phyloP scores from a whole-genome alignment of 2,329 filamentous ascomycete genomes.

The Lachnellula willkommii region DNA sequence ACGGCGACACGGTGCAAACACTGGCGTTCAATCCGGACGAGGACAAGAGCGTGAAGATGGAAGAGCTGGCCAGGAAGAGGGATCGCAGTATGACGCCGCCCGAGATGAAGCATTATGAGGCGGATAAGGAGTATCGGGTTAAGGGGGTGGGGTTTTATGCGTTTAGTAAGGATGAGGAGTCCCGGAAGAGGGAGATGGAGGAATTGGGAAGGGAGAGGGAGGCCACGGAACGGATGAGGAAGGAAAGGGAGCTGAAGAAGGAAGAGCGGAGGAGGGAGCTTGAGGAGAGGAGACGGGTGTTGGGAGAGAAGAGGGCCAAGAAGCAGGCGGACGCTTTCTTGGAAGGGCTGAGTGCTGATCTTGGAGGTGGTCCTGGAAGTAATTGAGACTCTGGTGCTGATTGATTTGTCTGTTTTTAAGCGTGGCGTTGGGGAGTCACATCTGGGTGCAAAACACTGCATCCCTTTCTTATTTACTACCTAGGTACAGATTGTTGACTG shows the following conservation, averaged over 20 bases:
- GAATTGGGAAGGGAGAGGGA: conserved; percentile 62
- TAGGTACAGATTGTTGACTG: too few relatives aligned
- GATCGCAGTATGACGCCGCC: conserved; percentile 79
- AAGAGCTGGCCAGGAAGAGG: conserved; percentile 67
- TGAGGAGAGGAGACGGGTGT: conserved; percentile 46
- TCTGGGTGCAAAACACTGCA: too few relatives aligned
- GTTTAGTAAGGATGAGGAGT: conserved; percentile 72
- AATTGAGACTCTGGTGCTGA: background rate
- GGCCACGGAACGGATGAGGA: conserved; percentile 50
- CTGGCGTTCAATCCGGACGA: conserved; percentile 76
- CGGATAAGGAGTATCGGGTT: conserved; percentile 72
- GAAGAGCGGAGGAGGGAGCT: conserved; percentile 56
- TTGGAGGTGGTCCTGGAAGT: conserved; percentile 8
- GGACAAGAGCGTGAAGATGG: conserved; percentile 62
- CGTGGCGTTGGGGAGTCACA: background rate
- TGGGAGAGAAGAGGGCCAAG: conserved; percentile 50
- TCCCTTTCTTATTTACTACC: too few relatives aligned
- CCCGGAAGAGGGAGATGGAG: conserved; percentile 66
- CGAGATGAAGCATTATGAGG: conserved; percentile 78
- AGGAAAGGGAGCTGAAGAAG: conserved; percentile 50
- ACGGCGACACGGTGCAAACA: conserved; percentile 78
- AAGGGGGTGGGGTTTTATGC: conserved; percentile 90
- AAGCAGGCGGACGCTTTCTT: conserved; percentile 70
- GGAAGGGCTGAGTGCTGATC: conserved; percentile 45
- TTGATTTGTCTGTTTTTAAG: background rate